These are phyloP conservation scores for Ustilago bromivora DNA, from an alignment of 1,284 basidiomycete genomes.

Conservation along the genomic window DNA sequence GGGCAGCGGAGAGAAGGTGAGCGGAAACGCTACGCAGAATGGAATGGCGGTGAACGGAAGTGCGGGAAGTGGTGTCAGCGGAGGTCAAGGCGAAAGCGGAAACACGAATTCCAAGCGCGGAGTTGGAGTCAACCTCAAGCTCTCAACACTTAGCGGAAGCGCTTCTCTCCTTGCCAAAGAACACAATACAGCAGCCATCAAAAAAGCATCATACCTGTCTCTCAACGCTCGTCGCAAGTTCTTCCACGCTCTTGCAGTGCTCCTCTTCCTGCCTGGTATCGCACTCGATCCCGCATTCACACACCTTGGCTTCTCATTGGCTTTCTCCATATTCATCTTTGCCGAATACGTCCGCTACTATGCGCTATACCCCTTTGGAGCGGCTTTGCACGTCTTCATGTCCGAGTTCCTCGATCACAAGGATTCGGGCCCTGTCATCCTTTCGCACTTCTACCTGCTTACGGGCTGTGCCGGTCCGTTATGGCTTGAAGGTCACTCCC, in stretches of 20 bases:
- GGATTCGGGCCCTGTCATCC: constrained; percentile 93
- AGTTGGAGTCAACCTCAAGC: constrained; percentile 33
- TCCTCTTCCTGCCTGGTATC: constrained; percentile 95
- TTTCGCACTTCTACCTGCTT: constrained; percentile 96
- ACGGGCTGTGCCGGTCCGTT: constrained; percentile 92
- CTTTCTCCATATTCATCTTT: constrained; percentile 67
- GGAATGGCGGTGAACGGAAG: not conserved
- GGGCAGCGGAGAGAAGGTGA: constrained; percentile 9
- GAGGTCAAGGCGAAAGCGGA: constrained; percentile 7
- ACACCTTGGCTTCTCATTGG: constrained; percentile 88
- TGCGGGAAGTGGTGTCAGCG: constrained; percentile 12
- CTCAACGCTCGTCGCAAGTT: constrained; percentile 96
- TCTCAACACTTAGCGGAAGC: constrained; percentile 35
- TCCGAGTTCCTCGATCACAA: constrained; percentile 93
- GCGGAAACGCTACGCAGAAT: not conserved
- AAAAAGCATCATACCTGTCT: constrained; percentile 73
- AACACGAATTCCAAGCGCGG: constrained; percentile 21
- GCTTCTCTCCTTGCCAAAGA: constrained; percentile 45
- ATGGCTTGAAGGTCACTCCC: constrained; percentile 82
- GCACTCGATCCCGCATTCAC: constrained; percentile 94
- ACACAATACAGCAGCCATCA: constrained; percentile 47
- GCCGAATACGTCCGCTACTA: constrained; percentile 79
- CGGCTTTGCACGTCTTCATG: constrained; percentile 93
- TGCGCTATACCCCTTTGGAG: constrained; percentile 95
- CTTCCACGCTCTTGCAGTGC: constrained; percentile 93